phyloP scores from a whole-genome alignment of 345 rosid genomes.

The Citrus mangshanensis region DNA sequence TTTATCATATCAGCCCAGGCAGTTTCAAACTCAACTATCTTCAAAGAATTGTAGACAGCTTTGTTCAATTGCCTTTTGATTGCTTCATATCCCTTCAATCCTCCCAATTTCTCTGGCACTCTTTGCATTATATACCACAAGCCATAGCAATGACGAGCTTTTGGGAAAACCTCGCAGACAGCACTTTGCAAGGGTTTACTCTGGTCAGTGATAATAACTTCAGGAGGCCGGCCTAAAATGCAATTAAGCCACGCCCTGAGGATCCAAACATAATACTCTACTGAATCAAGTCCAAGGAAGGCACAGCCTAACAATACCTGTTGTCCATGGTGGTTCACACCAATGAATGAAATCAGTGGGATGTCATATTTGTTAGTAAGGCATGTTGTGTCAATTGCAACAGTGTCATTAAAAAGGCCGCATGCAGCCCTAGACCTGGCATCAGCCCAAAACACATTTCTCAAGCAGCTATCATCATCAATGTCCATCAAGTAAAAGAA shows the following conservation, averaged over 20 bases:
- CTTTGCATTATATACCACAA: constrained; percentile 46
- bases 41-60: constrained; percentile 44
- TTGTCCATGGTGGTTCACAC: constrained; percentile 57
- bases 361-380: constrained; percentile 45
- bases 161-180: constrained; percentile 46
- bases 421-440: constrained; percentile 42
- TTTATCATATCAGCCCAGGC: constrained; percentile 44
- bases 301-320: constrained; percentile 49
- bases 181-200: constrained; percentile 43
- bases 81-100: constrained; percentile 43
- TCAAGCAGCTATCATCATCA: constrained; percentile 40
- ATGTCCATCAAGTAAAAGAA: constrained; percentile 55
- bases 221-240: constrained; percentile 42
- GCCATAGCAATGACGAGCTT: constrained; percentile 39
- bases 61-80: constrained; percentile 36
- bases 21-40: constrained; percentile 46
- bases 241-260: constrained; percentile 55
- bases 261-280: constrained; percentile 48
- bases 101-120: constrained; percentile 53
- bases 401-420: constrained; percentile 37
- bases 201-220: constrained; percentile 51
- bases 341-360: constrained; percentile 51
- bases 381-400: constrained; percentile 48
- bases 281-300: constrained; percentile 47
- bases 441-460: constrained; percentile 60